These are phyloP conservation scores for Scytalidium lignicola DNA, from an alignment of 2,329 filamentous ascomycete genomes.

Conservation along the genomic window DNA sequence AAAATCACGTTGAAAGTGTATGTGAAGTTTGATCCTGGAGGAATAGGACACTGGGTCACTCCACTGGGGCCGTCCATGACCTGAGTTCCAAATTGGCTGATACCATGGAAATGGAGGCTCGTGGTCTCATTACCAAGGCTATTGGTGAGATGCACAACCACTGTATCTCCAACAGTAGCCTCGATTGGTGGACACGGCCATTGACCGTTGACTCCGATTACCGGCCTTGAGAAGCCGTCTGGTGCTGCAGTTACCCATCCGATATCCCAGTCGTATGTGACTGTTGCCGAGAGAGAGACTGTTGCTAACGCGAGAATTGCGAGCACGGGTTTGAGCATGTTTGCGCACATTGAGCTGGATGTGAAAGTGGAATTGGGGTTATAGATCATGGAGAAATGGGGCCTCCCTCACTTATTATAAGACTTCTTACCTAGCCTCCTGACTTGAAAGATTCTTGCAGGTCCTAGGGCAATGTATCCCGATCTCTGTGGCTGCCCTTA, in stretches of 20 bases:
- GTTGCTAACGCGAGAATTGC: no score
- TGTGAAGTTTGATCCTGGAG: conserved; percentile 57
- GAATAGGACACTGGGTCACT: conserved; percentile 64
- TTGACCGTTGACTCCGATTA: conserved; percentile 53
- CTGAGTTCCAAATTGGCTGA: conserved; percentile 62
- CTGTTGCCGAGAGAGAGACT: conserved; percentile 24
- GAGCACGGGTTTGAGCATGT: no score
- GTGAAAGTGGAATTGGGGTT: no score
- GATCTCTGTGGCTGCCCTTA: no score
- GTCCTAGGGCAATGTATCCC: no score
- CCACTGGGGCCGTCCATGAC: conserved; percentile 67
- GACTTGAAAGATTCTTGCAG: no score
- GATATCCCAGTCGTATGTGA: conserved; percentile 33
- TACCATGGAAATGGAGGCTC: conserved; percentile 65
- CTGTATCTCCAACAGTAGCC: conserved; percentile 43
- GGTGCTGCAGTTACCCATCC: conserved; percentile 34
- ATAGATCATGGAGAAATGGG: no score
- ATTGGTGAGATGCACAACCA: conserved; percentile 46
- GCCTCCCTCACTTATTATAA: no score
- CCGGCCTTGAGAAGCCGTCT: conserved; percentile 36
- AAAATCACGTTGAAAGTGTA: conserved; percentile 61
- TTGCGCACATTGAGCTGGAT: no score
- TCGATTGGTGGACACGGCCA: conserved; percentile 55
- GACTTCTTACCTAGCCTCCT: no score
- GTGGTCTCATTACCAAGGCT: conserved; percentile 53